Evolutionary conservation across 495 filamentous ascomycete genomes (phyloP).

Genomic region (Talaromyces proteolyticus): DNA sequence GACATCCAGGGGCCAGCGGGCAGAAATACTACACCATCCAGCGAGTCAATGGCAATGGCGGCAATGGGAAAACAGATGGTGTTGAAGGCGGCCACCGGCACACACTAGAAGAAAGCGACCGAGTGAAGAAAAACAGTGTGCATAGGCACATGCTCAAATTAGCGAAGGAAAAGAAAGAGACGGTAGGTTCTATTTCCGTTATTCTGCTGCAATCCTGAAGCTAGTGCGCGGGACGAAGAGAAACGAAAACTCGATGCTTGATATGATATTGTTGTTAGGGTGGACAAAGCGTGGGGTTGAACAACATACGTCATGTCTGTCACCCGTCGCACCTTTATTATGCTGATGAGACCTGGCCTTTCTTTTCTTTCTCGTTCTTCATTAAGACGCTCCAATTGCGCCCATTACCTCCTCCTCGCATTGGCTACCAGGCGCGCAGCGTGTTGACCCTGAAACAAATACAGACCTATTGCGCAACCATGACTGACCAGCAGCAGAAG

Average conservation of each 20-base stretch:
- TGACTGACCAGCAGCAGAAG: constrained; percentile 34
- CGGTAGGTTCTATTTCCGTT: constrained; percentile 48
- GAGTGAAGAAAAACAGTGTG: constrained; percentile 80
- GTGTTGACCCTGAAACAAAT: neutral
- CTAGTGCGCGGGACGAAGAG: too few species aligned
- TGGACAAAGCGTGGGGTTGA: too few species aligned
- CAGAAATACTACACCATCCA: constrained; percentile 66
- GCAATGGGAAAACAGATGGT: constrained; percentile 65
- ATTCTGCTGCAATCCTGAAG: constrained; percentile 4
- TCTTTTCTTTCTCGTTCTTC: too few species aligned
- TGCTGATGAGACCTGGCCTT: too few species aligned
- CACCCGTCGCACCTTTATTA: too few species aligned
- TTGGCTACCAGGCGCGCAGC: too few species aligned
- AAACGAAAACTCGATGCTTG: too few species aligned
- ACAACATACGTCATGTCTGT: too few species aligned
- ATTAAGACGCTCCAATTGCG: too few species aligned
- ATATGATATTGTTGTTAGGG: too few species aligned
- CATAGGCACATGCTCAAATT: constrained; percentile 59
- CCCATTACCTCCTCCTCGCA: too few species aligned
- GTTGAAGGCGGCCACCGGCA: constrained; percentile 67
- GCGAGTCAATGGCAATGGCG: constrained; percentile 72
- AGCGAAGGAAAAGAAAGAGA: constrained; percentile 60
- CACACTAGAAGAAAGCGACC: constrained; percentile 71
- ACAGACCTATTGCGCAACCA: too few species aligned
- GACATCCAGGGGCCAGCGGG: constrained; percentile 39